Base-by-base conservation (phyloP, 2,329 filamentous ascomycete genomes). In the Penicillium concentricum region DNA sequence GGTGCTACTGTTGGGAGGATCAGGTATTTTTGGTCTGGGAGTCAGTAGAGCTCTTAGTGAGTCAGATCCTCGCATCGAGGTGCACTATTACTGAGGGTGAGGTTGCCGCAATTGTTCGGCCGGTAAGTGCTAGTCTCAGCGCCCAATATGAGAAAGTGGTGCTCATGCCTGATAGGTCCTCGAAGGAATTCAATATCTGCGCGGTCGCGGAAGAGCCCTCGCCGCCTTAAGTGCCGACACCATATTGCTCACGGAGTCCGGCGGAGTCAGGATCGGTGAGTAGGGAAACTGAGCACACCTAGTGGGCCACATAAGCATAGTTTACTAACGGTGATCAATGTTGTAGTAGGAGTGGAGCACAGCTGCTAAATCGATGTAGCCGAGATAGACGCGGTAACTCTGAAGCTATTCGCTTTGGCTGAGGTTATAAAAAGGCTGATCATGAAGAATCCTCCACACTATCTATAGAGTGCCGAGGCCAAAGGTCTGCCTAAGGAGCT, bases 181-280 rank as follows among this genome's bases (percentile, higher is more conserved):
- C 16, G 16, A 43, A n/a, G 57, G 61, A 9, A 60, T 58, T 5
- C 60, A 65, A 43, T 43, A 44, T 51, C 30, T 51, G 2, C 8
- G 3, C 2, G 9, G 39, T 42, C n/a, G 10, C 13, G 18, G 39
- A 5, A 43, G 49, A 35, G 49, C 28, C 6, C 39, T 51, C 4
- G 28, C 49, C 13, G 16, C 28, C 38, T 32, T 51, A 3, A 35
- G 28, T 43, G 15, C 38, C 4, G 30, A 51, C 5, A 43, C 26
- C 2, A 24, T 51, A 1, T 28, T 51, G 10, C 28, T 51, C 6
- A 51, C 13, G 2, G 26, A 51, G 15, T 35, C 9, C 13, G 12
- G 38, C 32, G 5, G 28, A 1, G 18, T 51, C 5, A 51, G 16
- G 20, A 44, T 51, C 9, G 28, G 38, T 51, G 4, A 35, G 44